These are phyloP conservation scores for Agaricus subrufescens DNA, from an alignment of 768 basidiomycete genomes.

Conservation along the genomic window DNA sequence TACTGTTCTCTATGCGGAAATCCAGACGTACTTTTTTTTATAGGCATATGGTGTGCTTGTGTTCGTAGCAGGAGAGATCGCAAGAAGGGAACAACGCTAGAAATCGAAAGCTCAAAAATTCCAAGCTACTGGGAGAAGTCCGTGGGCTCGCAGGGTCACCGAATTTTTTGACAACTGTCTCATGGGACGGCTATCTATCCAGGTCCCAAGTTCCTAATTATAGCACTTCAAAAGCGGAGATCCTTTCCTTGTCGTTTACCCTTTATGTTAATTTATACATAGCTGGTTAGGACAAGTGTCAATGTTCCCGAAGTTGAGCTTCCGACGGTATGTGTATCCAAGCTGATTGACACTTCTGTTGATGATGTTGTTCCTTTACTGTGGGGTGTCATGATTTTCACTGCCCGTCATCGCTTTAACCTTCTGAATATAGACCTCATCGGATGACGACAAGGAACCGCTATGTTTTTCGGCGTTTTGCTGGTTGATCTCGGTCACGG, in stretches of 20 bases:
- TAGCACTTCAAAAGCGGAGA: slow-evolving; percentile 53
- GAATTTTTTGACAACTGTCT: slow-evolving; percentile 45
- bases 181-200: slow-evolving; percentile 49
- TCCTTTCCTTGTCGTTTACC: slow-evolving; percentile 47
- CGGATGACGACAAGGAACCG: too few species aligned
- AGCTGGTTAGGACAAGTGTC: slow-evolving; percentile 45
- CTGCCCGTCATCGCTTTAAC: too few species aligned
- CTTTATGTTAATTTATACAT: slow-evolving; percentile 26
- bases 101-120: too few species aligned
- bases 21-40: slow-evolving; percentile 47
- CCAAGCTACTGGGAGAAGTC: not conserved
- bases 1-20: slow-evolving; percentile 46
- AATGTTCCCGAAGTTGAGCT: slow-evolving; percentile 54
- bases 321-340: slow-evolving; percentile 25
- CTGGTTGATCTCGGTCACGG: too few species aligned
- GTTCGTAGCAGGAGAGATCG: too few species aligned
- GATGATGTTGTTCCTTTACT: too few species aligned
- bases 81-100: too few species aligned
- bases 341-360: not conserved
- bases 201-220: slow-evolving; percentile 41
- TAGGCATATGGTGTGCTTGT: too few species aligned
- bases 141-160: slow-evolving; percentile 29
- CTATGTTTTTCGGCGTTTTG: too few species aligned
- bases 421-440: too few species aligned
- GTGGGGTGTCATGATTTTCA: too few species aligned